Conservation (phyloP, 331 rosid genomes). For the Saraca asoca region DNA sequence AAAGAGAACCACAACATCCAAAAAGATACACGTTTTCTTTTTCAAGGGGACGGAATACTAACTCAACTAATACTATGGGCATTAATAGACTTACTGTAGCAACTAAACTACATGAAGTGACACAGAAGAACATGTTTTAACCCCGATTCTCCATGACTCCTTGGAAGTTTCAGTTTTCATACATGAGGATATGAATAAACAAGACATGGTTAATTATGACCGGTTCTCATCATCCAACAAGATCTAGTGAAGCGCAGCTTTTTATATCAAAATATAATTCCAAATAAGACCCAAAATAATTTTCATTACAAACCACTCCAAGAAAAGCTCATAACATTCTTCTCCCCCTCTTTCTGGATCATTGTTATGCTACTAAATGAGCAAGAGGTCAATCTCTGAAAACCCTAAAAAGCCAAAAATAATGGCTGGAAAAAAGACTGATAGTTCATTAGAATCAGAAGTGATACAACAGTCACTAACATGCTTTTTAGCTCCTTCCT, state of each 20-base stretch:
- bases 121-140: slow-evolving; percentile 23
- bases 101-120: slow-evolving; percentile 7
- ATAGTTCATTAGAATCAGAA: slow-evolving; percentile 51
- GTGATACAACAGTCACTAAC: slow-evolving; percentile 47
- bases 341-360: slow-evolving; percentile 39
- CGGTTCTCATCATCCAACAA: too few species aligned
- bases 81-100: slow-evolving; percentile 1
- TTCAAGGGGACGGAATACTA: background rate
- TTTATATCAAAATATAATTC: too few species aligned
- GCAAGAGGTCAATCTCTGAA: slow-evolving; percentile 36
- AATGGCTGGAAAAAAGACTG: slow-evolving; percentile 41
- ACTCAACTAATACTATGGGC: slow-evolving; percentile 9
- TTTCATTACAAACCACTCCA: slow-evolving; percentile 32
- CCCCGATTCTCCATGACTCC: too few species aligned
- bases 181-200: too few species aligned
- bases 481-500: slow-evolving; percentile 44
- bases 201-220: too few species aligned
- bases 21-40: background rate
- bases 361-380: slow-evolving; percentile 38
- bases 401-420: slow-evolving; percentile 35
- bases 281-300: too few species aligned
- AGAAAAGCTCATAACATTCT: slow-evolving; percentile 24
- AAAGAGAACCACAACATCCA: slow-evolving; percentile 22
- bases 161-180: too few species aligned
- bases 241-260: too few species aligned